These are phyloP conservation scores for Naegleria gruberi DNA, from an alignment of 208 protist species.

Conservation along the genomic window DNA sequence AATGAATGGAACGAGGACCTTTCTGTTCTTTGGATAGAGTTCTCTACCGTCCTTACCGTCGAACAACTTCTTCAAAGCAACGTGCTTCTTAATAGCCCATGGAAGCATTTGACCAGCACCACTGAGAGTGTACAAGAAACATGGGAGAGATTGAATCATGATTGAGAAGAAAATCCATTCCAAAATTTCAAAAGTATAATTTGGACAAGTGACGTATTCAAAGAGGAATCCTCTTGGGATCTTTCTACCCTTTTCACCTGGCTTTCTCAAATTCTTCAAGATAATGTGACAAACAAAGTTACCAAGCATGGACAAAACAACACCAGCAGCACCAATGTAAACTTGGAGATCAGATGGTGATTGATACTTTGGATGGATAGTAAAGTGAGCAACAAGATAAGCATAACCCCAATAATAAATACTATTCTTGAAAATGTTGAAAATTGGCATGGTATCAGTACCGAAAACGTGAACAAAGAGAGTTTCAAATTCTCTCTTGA, in stretches of 20 bases:
- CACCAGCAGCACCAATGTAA: slow-evolving; percentile 38
- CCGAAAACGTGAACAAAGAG: slow-evolving; percentile 88
- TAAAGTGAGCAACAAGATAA: slow-evolving; percentile 70
- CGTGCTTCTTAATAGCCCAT: slow-evolving; percentile 74
- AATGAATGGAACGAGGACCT: slow-evolving; percentile 69
- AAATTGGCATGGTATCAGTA: slow-evolving; percentile 79
- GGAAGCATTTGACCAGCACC: slow-evolving; percentile 69
- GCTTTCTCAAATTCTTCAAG: slow-evolving; percentile 65
- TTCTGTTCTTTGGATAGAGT: slow-evolving; percentile 43
- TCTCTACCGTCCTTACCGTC: slow-evolving; percentile 42
- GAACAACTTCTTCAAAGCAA: slow-evolving; percentile 64
- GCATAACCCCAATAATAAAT: slow-evolving; percentile 88
- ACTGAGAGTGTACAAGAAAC: slow-evolving; percentile 64
- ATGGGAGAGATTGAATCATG: slow-evolving; percentile 63
- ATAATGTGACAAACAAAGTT: slow-evolving; percentile 80
- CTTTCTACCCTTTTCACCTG: slow-evolving; percentile 52
- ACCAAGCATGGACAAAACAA: slow-evolving; percentile 64
- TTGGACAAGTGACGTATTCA: slow-evolving; percentile 78
- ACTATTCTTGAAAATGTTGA: slow-evolving; percentile 88
- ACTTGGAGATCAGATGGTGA: slow-evolving; percentile 49
- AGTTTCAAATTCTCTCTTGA: slow-evolving; percentile 83
- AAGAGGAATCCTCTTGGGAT: slow-evolving; percentile 73
- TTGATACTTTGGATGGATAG: slow-evolving; percentile 73
- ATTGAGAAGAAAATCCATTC: slow-evolving; percentile 79
- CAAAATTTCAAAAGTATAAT: slow-evolving; percentile 88